A percentile compares a stretch with the other conserved stretches of the same genome.
Evolutionary conservation across 768 basidiomycete genomes (phyloP).

Genomic region (Boletellus sp.): DNA sequence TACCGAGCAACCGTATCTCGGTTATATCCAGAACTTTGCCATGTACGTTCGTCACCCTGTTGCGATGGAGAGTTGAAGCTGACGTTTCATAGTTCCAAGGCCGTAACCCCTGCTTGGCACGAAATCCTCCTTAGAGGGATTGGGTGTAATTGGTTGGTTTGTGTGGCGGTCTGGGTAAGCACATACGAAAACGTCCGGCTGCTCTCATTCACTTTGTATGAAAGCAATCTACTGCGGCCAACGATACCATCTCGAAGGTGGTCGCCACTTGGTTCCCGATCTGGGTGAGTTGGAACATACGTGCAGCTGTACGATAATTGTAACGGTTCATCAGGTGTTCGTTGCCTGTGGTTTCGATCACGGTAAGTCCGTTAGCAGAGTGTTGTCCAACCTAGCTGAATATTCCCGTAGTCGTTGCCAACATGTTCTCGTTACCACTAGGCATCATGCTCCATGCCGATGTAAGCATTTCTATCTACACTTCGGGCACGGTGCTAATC

Average conservation of each 20-base stretch:
- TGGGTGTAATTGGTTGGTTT: conserved; percentile 76
- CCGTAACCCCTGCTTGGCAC: conserved; percentile 62
- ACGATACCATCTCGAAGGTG: conserved; percentile 68
- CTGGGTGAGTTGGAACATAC: conserved; percentile 45
- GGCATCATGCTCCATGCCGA: conserved; percentile 68
- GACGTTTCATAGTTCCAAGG: conserved; percentile 47
- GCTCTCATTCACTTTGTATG: conserved; percentile 1
- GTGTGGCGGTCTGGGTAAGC: conserved; percentile 68
- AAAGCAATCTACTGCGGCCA: conserved; percentile 68
- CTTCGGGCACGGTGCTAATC: conserved; percentile 1
- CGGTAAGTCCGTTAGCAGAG: conserved; percentile 37
- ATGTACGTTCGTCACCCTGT: conserved; percentile 41
- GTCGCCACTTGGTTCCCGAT: conserved; percentile 71
- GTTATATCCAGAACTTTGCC: conserved; percentile 51
- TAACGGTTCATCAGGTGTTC: conserved; percentile 45
- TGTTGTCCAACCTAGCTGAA: background rate
- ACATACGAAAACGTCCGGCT: background rate
- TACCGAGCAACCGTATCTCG: conserved; percentile 53
- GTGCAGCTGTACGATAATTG: background rate
- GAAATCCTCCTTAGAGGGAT: conserved; percentile 72
- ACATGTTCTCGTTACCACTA: conserved; percentile 72
- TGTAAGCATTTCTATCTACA: conserved; percentile 36
- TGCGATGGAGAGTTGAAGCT: background rate
- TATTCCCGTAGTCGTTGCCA: conserved; percentile 52
- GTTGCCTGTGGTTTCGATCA: conserved; percentile 71